Conservation (phyloP, 768 basidiomycete species). For the Naganishia onofrii region DNA sequence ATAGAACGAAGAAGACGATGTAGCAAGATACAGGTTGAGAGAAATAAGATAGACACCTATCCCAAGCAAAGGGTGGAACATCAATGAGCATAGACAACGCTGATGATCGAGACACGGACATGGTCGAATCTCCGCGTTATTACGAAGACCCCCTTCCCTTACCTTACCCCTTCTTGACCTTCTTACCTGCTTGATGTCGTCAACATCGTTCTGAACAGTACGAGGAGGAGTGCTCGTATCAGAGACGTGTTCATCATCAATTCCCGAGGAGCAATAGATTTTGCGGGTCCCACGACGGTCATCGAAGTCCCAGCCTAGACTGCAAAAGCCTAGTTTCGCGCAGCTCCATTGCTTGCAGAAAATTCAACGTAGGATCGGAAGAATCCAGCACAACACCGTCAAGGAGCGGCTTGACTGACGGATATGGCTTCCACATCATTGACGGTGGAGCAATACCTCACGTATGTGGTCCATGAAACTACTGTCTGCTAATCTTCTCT, state of each 20-base stretch:
- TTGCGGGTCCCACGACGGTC: not conserved
- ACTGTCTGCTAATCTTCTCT: not conserved
- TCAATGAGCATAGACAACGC: slow-evolving; percentile 13
- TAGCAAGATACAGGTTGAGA: not conserved
- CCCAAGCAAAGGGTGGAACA: not conserved
- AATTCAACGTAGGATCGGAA: not conserved
- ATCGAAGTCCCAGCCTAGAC: not conserved
- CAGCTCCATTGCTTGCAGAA: not conserved
- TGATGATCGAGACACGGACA: slow-evolving; percentile 9
- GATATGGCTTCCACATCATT: slow-evolving; percentile 9
- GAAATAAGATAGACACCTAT: too few species aligned
- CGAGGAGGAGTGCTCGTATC: not conserved
- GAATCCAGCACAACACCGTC: not conserved
- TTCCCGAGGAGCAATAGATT: not conserved
- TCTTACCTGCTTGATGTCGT: too few species aligned
- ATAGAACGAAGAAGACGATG: not conserved
- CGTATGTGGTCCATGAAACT: not conserved
- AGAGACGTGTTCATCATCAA: not conserved
- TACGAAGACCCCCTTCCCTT: not conserved
- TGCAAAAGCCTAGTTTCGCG: not conserved
- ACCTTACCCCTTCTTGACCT: not conserved
- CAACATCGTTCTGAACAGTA: not conserved
- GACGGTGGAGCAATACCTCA: slow-evolving; percentile 19
- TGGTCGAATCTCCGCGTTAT: not conserved
- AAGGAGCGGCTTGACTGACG: not conserved